Base-by-base conservation (phyloP, 257 asterid genomes). In the Sherardia arvensis region DNA sequence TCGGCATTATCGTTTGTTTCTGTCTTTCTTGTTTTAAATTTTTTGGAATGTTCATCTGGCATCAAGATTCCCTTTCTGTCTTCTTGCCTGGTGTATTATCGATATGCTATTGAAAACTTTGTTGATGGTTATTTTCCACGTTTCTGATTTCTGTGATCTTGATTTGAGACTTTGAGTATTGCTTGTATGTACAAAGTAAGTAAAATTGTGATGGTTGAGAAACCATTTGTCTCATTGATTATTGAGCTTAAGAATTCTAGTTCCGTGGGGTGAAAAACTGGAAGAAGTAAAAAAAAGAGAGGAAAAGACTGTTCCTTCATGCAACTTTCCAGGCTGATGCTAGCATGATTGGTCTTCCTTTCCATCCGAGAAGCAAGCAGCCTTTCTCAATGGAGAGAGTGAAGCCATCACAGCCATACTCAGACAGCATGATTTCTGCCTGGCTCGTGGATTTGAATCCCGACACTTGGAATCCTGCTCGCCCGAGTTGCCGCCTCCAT, bases 281-380 rank as follows among this genome's bases (percentile, higher is more conserved):
- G n/a, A n/a, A n/a, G n/a, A n/a, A n/a, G n/a, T n/a, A n/a, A 20
- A 5, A 7, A 25, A 20, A 49, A 6, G 20, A 49, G 12, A 15
- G 8, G 4, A 20, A n/a, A 49, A 49, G 26, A 20, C 26, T 40
- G 8, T 49, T 20, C 23, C 22, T 21, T 43, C 20, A 26, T 58
- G 58, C 58, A 65, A 65, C 74, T 57, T 74, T 74, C 87, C 91
- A 84, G 1, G 91, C 83, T 0, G 86, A 81, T 21, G 91, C 87
- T 5, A 80, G 53, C 88, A 85, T 83, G 60, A 85, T 77, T 7
- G 89, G 77, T 71, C 84, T 79, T 61, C 93, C 93, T 75, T 79
- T 85, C 93, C 93, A 83, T 63, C 93, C 89, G 25, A 85, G 83
- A 61, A 77, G 79, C 57, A 85, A 81, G 73, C 85, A 79, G 0